Conservation (phyloP, 1,284 basidiomycete species). For the Porodaedalea pini region DNA sequence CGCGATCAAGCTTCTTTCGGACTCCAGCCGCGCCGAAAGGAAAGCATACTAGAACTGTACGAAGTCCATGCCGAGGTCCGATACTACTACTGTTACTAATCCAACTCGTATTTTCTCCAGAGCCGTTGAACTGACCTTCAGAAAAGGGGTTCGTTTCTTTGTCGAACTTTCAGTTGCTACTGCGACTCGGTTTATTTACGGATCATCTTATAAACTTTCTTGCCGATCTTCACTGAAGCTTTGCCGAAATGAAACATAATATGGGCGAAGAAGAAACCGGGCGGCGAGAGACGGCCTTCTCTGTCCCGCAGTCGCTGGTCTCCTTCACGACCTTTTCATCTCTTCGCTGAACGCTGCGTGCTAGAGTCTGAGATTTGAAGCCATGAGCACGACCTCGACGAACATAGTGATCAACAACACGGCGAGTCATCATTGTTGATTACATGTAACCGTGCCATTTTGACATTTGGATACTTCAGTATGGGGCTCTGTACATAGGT, state of each 20-base stretch:
- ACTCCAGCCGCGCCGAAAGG: no score
- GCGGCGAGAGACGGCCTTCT: background rate
- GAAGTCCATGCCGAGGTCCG: no score
- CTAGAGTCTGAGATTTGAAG: background rate
- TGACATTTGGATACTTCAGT: background rate
- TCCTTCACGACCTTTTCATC: background rate
- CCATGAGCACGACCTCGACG: background rate
- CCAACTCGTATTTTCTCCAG: no score
- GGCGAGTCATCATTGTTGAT: background rate
- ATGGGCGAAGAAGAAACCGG: background rate
- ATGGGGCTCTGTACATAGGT: constrained; percentile 1
- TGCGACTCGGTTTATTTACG: no score
- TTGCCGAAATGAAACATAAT: constrained; percentile 7
- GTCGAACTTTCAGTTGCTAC: no score
- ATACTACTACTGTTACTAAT: no score
- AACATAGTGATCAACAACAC: background rate
- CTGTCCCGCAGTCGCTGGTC: background rate
- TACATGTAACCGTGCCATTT: background rate
- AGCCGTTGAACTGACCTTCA: no score
- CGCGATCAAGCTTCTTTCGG: no score
- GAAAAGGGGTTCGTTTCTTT: no score
- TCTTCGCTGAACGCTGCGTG: background rate
- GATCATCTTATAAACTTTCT: background rate
- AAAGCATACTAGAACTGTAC: no score
- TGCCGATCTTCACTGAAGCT: background rate